Percentiles rank a stretch among this genome's conserved stretches.
These are phyloP conservation scores for Fusarium tuaranense DNA, from an alignment of 2,329 filamentous ascomycete species.

Conservation along the genomic window DNA sequence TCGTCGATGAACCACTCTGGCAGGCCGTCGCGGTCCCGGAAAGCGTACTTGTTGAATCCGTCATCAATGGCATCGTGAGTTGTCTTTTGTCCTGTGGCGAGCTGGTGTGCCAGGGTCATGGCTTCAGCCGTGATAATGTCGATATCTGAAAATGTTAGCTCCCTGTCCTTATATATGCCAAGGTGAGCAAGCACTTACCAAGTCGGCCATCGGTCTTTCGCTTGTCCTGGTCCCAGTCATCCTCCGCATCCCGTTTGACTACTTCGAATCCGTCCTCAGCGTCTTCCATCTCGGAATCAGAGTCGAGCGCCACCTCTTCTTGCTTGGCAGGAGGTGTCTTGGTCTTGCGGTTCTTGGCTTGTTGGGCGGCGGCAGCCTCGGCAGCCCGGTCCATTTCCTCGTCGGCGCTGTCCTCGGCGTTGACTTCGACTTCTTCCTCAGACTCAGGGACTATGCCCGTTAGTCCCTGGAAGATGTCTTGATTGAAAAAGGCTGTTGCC, in stretches of 20 bases:
- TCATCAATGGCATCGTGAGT: conserved; percentile 87
- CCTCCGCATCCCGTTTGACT: conserved; percentile 62
- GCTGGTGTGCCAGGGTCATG: conserved; percentile 94
- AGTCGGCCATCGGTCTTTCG: conserved; percentile 72
- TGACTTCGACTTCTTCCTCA: conserved; percentile 41
- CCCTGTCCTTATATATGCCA: too few species aligned
- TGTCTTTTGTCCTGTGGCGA: conserved; percentile 87
- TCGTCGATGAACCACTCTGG: conserved; percentile 99
- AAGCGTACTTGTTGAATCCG: conserved; percentile 91
- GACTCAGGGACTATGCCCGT: conserved; percentile 71
- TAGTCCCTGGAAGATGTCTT: conserved; percentile 92
- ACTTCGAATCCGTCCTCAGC: conserved; percentile 70
- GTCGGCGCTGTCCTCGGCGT: conserved; percentile 40
- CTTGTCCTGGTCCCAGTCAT: conserved; percentile 76
- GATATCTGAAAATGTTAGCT: conserved; percentile 69
- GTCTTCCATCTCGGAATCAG: conserved; percentile 51
- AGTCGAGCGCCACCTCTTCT: conserved; percentile 43
- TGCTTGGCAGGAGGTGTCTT: conserved; percentile 16
- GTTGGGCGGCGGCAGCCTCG: conserved; percentile 40
- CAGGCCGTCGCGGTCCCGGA: conserved; percentile 90
- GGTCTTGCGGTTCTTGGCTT: conserved; percentile 44
- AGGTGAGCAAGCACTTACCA: conserved; percentile 55
- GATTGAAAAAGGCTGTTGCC: conserved; percentile 90
- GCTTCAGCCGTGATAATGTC: conserved; percentile 99
- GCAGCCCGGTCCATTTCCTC: conserved; percentile 51